Evolutionary conservation across 2,329 filamentous ascomycete species (phyloP), one percentile per base, ranked within the genome.

Genomic region (Sporothrix luriei): DNA sequence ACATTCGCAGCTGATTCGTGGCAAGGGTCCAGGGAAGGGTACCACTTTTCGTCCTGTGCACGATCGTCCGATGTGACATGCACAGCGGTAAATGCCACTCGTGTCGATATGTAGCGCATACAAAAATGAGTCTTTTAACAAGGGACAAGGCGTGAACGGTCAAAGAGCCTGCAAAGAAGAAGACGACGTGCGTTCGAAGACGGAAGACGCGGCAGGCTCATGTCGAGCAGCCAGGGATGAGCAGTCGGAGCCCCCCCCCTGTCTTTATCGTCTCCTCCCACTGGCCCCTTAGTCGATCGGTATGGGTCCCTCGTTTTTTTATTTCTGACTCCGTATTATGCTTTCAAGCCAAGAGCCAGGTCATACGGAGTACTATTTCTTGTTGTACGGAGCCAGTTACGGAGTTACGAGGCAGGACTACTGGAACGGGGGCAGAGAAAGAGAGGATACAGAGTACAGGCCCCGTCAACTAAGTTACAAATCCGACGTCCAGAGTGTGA

Each of bases 371-470:
- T 29, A 29, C 3, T 29, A 9, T 59, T 14, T 13, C 59, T 29
- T 21, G 5, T 46, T 48, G 48, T 9, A 48, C 59, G 21, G 59
- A 64, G 61, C 14, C 43, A 49, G 43, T 21, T 64, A 64, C 33
- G 61, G 59, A 29, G 59, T 33, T 33, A 33, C 5, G 5, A 1
- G 9, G 33, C 33, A 33, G 6, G 33, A 33, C 5, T 29, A 21
- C 57, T 46, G 57, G 46, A 29, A 64, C 40, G 40, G 59, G 38
- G 43, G 14, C 19, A 29, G 7, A 4, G 26, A 64, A 64, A 65
- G 38, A 52, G 62, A 65, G 62, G 62, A 65, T 52, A 65, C 62
- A 65, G 62, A 46, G 52, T 52, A 65, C 62, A 7, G 62, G 43
- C 21, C 26, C 59, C 46, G 38, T 66, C 38, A 26, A 26, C 38